Conservation (phyloP, 1,139 yeast species). For the Protomyces lactucae-debilis region DNA sequence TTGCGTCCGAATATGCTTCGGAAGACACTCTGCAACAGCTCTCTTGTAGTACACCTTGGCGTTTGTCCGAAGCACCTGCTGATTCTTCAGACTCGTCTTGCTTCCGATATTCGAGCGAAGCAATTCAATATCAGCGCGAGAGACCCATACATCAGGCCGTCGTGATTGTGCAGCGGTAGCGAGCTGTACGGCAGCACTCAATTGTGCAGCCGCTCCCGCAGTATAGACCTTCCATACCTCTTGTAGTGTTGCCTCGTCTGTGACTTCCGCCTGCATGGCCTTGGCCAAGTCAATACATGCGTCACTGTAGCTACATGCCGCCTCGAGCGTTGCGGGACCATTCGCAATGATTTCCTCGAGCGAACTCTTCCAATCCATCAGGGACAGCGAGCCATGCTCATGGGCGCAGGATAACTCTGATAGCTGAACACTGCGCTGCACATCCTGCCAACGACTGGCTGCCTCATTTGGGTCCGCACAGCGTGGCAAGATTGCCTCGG, state of each 20-base stretch:
- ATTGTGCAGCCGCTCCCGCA: conserved; percentile 5
- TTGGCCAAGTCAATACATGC: conserved; percentile 14
- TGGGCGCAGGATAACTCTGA: neutral
- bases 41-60: conserved; percentile 16
- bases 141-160: conserved; percentile 5
- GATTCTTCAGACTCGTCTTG: conserved; percentile 1
- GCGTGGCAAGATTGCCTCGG: neutral
- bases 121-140: conserved; percentile 21
- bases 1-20: conserved; percentile 3
- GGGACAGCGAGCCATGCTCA: neutral
- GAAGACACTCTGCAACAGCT: conserved; percentile 18
- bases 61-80: conserved; percentile 10
- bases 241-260: neutral
- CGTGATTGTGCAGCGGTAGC: neutral
- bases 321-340: neutral
- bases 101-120: neutral
- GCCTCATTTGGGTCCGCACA: conserved; percentile 3
- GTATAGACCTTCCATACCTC: conserved; percentile 9
- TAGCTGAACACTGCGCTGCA: neutral
- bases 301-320: conserved; percentile 3
- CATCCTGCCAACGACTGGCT: neutral
- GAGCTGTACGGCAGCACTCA: conserved; percentile 6
- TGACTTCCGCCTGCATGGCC: neutral
- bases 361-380: neutral
- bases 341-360: neutral